phyloP scores from a whole-genome alignment of 805 yeast species.

The Candida sphagnicola region DNA sequence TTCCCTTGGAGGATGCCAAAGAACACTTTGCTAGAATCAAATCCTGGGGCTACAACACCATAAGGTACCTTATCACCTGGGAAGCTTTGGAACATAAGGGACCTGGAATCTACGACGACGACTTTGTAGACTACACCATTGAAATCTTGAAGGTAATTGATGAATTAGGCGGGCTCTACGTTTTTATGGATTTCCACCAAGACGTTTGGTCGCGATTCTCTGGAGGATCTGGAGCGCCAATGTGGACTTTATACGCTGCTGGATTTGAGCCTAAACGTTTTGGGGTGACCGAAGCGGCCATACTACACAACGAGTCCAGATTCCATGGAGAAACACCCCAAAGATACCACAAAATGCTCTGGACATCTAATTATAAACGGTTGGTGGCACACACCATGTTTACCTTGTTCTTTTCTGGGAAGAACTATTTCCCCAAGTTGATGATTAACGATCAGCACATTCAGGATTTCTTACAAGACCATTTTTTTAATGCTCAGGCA shows the following conservation, averaged over 20 bases:
- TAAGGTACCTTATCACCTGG: constrained; percentile 81
- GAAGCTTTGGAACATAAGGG: constrained; percentile 89
- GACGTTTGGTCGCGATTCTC: constrained; percentile 88
- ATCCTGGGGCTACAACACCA: constrained; percentile 75
- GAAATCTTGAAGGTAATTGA: constrained; percentile 55
- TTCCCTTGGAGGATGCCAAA: constrained; percentile 69
- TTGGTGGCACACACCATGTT: constrained; percentile 79
- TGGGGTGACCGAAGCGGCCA: constrained; percentile 69
- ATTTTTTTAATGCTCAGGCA: constrained; percentile 52
- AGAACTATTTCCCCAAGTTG: constrained; percentile 70
- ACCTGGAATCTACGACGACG: constrained; percentile 78
- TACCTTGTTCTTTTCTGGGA: constrained; percentile 80
- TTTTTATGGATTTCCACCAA: constrained; percentile 86
- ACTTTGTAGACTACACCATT: constrained; percentile 66
- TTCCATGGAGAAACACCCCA: constrained; percentile 28
- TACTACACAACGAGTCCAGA: constrained; percentile 56
- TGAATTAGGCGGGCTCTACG: constrained; percentile 67
- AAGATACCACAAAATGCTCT: constrained; percentile 79
- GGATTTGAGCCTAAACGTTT: constrained; percentile 82
- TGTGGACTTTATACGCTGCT: constrained; percentile 89
- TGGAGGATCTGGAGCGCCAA: constrained; percentile 93
- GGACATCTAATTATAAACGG: constrained; percentile 85
- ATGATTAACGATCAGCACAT: constrained; percentile 68
- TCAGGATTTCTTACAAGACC: constrained; percentile 70
- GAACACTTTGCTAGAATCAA: constrained; percentile 67